Conservation (phyloP, 1,284 basidiomycete genomes). For the Rhodotorula sp. region DNA sequence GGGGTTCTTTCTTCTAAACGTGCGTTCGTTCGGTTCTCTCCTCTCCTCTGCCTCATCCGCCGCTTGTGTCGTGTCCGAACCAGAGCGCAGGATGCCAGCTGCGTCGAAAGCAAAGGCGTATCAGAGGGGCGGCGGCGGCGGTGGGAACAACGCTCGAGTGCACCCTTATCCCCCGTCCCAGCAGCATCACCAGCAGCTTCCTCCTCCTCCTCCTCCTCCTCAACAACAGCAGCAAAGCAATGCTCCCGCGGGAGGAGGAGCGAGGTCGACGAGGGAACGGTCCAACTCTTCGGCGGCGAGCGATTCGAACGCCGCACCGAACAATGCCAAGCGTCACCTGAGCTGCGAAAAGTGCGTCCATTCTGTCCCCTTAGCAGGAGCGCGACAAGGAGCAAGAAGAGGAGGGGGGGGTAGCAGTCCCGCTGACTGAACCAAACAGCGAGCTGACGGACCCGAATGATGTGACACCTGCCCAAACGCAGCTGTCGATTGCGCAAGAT, state of each 20-base stretch:
- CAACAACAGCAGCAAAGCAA: too few species aligned
- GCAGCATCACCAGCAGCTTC: too few species aligned
- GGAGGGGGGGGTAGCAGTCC: too few species aligned
- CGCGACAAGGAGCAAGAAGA: too few species aligned
- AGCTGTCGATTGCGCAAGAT: constrained; percentile 23
- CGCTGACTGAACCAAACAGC: too few species aligned
- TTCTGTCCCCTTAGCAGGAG: background rate
- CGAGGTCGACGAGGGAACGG: background rate
- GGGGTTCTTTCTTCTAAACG: too few species aligned
- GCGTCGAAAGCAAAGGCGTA: background rate
- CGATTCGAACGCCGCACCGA: background rate
- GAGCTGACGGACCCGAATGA: background rate
- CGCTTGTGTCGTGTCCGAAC: background rate
- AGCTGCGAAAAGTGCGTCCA: constrained; percentile 25
- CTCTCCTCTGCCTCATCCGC: background rate
- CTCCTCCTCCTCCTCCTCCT: too few species aligned
- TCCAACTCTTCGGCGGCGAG: background rate
- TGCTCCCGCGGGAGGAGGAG: background rate
- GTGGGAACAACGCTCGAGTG: background rate
- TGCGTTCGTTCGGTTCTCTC: too few species aligned
- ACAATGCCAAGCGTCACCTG: constrained; percentile 3
- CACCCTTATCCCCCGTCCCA: background rate
- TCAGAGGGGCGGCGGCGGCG: background rate
- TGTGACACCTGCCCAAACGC: background rate
- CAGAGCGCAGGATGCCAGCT: background rate